phyloP scores from a whole-genome alignment of 2,329 filamentous ascomycete genomes.

The Pseudocercospora cruenta region DNA sequence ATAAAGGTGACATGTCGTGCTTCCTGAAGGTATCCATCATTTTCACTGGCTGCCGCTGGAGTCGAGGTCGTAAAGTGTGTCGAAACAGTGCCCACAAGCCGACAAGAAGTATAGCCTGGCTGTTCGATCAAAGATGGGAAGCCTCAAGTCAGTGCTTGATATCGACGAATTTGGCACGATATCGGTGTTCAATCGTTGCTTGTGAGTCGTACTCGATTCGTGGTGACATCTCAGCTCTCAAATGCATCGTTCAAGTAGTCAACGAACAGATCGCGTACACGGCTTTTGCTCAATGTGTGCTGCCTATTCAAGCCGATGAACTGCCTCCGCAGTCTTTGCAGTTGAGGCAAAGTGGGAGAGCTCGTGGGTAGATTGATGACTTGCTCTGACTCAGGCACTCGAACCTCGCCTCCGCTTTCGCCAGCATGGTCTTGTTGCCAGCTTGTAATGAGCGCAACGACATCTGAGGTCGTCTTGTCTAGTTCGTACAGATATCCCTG shows the following conservation, averaged over 20 bases:
- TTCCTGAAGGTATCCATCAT: too few species aligned
- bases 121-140: neutral
- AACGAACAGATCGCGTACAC: conserved; percentile 45
- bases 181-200: neutral
- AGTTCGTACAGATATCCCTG: conserved; percentile 78
- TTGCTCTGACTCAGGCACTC: conserved; percentile 55
- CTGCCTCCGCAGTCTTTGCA: conserved; percentile 76
- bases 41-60: neutral
- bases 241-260: conserved; percentile 48
- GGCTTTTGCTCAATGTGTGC: conserved; percentile 51
- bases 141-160: neutral
- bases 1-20: neutral
- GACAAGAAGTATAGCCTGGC: neutral
- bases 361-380: conserved; percentile 69
- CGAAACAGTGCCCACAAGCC: neutral
- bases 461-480: conserved; percentile 76
- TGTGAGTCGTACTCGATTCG: neutral
- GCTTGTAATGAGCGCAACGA: conserved; percentile 70
- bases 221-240: conserved; percentile 27
- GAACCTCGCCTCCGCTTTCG: conserved; percentile 64
- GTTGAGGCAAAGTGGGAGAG: conserved; percentile 68
- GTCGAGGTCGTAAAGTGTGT: neutral
- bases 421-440: conserved; percentile 67
- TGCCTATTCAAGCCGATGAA: conserved; percentile 76
- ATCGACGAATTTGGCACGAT: neutral